Evolutionary conservation across 306 rosid genomes (phyloP), one percentile per base, ranked within the genome.

Genomic region (Echinosophora koreensis): DNA sequence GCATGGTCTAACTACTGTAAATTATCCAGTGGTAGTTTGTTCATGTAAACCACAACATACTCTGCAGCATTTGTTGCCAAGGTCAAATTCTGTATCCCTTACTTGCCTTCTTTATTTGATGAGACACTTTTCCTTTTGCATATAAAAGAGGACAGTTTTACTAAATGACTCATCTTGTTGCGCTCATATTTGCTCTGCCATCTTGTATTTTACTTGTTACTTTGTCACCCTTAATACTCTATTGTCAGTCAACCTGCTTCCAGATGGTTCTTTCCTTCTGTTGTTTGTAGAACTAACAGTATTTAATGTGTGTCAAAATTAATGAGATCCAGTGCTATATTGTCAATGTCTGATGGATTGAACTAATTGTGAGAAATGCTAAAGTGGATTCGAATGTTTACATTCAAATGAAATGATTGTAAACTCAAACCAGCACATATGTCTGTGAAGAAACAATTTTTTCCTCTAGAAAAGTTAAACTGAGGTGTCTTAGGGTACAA

Each of bases 401-500:
- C 44, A 57, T 62, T 42, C 54, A 11, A 54, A 34, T 54, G 55
- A 56, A 28, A 41, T 55, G 63, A 37, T 38, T 47, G n/a, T 55
- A 76, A 76, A 54, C 38, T 49, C 57, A 70, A 71, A 76, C 16
- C 64, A 46, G 55, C 61, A 46, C 34, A 34, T 64, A 59, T 38
- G 58, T 7, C 5, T 28, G 38, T 66, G 67, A 59, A 51, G 15
- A 30, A 61, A 51, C 38, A 30, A 67, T 54, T 27, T 47, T 5
- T 69, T 62, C 51, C 6, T 57, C 2, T 35, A 55, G 32, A 63
- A 56, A 71, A 37, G 72, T 71, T 73, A 30, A 77, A 59, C 44
- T 39, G 44, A 58, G 51, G 79, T 5, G 3, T 56, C 55, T 46
- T 67, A 54, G 65, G 39, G 30, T 3, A 63, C 55, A 35, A 55